Base-by-base conservation (phyloP, 345 rosid species). In the Brassica incana region DNA sequence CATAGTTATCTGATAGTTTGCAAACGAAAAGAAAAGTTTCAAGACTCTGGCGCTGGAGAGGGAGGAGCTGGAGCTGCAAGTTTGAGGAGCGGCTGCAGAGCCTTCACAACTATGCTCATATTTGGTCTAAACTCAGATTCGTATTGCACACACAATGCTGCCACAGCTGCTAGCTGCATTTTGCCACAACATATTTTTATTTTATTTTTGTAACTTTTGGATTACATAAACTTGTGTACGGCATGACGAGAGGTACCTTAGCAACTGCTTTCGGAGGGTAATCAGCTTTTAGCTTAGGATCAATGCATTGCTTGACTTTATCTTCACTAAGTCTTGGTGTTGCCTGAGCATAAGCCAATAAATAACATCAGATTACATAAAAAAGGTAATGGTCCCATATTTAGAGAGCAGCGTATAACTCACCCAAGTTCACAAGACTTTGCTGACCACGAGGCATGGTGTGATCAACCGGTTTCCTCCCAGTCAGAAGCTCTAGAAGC, bases 251-350 rank as follows among this genome's bases (percentile, higher is more conserved):
- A 71, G 32, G 74, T 83, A 88, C 97, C 99, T 95, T 95, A 52
- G 99, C 99, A 56, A 95, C 91, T 84, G 95, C 97, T 86, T 92
- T 95, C 2, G 94, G 92, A 54, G 97, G 97, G 77, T 89, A 92
- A 15, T 95, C 97, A 11, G 90, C 90, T 78, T 89, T 92, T 62
- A 95, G 88, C 89, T 92, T 94, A 50, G 97, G 99, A 87, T 94
- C 99, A 11, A 94, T 97, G 79, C 99, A 94, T 64, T 94, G 97
- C 67, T 90, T 95, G 36, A 95, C 99, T 77, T 95, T 92, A 90
- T 92, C 97, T 80, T 95, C 99, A 56, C 97, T 95, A 72, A 95
- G 86, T 78, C 97, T 91, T 62, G 99, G 99, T 68, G 99, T 95
- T 23, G 99, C 99, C 99, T 95, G 74, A 74, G 72, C 72, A 76